Conservation (phyloP, 1,284 basidiomycete species). For the Blastosporella zonata region DNA sequence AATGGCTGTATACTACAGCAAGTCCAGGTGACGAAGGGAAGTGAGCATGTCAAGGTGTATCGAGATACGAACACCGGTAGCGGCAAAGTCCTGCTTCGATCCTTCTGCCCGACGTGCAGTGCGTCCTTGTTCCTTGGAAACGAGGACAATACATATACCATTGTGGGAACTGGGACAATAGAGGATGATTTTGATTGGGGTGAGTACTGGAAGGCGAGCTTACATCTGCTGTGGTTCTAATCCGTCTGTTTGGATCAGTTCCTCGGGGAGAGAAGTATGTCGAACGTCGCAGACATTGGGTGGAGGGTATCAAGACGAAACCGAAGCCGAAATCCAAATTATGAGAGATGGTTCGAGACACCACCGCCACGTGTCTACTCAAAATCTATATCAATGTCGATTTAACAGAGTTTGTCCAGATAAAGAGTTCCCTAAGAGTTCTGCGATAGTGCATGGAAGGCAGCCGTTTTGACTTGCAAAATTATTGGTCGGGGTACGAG, state of each 20-base stretch:
- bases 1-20: constrained; percentile 19
- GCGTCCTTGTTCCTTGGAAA: constrained; percentile 26
- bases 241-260: background rate
- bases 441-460: too few relatives aligned
- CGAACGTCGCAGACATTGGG: constrained; percentile 4
- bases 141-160: constrained; percentile 14
- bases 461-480: too few relatives aligned
- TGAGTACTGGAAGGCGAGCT: too few relatives aligned
- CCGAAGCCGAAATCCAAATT: constrained; percentile 5
- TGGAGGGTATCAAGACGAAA: constrained; percentile 11
- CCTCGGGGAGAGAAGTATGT: constrained; percentile 12
- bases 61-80: constrained; percentile 27
- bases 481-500: too few relatives aligned
- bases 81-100: constrained; percentile 25
- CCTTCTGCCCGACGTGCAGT: constrained; percentile 32
- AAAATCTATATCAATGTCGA: too few relatives aligned
- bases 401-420: too few relatives aligned
- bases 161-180: constrained; percentile 24
- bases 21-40: constrained; percentile 25
- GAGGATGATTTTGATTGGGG: constrained; percentile 25
- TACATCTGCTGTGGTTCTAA: background rate
- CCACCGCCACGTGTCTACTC: too few relatives aligned
- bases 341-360: too few relatives aligned
- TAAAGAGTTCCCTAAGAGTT: too few relatives aligned
- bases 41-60: constrained; percentile 25